Percentiles rank a stretch among this genome's conserved stretches.
phyloP scores from a whole-genome alignment of 371 early-diverging fungal genomes.

The Mortierella sp. region DNA sequence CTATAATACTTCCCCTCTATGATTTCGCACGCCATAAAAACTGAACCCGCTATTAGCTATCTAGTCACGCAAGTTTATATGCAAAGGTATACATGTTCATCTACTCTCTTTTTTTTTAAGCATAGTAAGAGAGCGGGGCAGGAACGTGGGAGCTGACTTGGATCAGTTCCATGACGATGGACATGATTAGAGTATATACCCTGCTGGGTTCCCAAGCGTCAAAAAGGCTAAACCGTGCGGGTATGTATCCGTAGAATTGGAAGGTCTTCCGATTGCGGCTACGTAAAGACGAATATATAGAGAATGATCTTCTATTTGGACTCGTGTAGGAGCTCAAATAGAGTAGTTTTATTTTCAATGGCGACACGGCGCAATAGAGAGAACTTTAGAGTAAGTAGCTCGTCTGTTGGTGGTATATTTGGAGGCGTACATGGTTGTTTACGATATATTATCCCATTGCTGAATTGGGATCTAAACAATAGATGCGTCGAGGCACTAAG shows the following conservation, averaged over 20 bases:
- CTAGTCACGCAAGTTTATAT: background rate
- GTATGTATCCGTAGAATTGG: background rate
- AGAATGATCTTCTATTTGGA: background rate
- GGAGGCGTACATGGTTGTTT: background rate
- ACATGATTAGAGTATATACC: too few species aligned
- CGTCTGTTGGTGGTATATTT: background rate
- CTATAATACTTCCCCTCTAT: background rate
- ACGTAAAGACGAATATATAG: too few species aligned
- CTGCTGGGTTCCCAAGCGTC: conserved; percentile 5
- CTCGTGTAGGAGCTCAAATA: background rate
- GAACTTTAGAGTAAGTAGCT: background rate
- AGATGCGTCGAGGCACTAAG: background rate
- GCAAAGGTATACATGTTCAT: background rate
- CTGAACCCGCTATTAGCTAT: background rate
- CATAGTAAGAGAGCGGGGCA: background rate
- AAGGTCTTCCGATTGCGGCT: background rate
- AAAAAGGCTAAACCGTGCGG: conserved; percentile 3
- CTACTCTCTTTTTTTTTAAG: background rate
- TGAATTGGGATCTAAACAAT: background rate
- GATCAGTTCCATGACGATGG: too few species aligned
- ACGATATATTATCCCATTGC: background rate
- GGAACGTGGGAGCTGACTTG: background rate
- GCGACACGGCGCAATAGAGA: background rate
- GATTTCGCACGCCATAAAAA: background rate
- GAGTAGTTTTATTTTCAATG: background rate